These are phyloP conservation scores for Xerocomus brunneocitrinus DNA, from an alignment of 768 basidiomycete genomes.

Conservation along the genomic window DNA sequence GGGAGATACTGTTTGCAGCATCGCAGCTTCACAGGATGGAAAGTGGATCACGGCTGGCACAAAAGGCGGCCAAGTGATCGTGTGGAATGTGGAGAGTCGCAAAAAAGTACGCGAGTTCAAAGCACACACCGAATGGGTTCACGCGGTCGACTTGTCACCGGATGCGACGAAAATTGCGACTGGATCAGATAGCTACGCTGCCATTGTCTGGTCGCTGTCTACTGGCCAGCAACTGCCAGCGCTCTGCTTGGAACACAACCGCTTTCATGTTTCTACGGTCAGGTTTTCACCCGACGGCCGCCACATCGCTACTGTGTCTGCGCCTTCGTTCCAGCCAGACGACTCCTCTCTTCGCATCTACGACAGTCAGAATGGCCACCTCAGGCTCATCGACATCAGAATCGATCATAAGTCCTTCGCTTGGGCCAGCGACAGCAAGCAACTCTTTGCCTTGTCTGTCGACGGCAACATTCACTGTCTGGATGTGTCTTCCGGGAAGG, in stretches of 20 bases:
- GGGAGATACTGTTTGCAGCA: neutral
- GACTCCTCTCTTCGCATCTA: neutral
- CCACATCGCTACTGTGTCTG: neutral
- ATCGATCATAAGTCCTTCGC: neutral
- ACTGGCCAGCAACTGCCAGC: neutral
- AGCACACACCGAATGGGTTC: neutral
- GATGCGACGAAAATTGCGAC: neutral
- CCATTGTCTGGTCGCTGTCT: neutral
- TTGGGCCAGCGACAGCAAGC: neutral
- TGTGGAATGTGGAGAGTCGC: neutral
- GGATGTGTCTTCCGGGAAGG: neutral
- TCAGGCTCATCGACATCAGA: neutral
- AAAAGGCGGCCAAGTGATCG: neutral
- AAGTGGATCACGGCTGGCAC: neutral
- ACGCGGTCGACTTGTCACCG: neutral
- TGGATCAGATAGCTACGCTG: neutral
- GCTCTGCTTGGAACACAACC: neutral
- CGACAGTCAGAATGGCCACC: neutral
- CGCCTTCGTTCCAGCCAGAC: neutral
- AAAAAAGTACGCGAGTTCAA: neutral
- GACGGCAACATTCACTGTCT: neutral
- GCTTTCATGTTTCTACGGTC: neutral
- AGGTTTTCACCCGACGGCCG: neutral
- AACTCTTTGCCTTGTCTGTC: neutral
- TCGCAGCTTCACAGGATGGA: neutral